Conservation (phyloP, 352 stramenopile species). For the Globisporangium splendens region DNA sequence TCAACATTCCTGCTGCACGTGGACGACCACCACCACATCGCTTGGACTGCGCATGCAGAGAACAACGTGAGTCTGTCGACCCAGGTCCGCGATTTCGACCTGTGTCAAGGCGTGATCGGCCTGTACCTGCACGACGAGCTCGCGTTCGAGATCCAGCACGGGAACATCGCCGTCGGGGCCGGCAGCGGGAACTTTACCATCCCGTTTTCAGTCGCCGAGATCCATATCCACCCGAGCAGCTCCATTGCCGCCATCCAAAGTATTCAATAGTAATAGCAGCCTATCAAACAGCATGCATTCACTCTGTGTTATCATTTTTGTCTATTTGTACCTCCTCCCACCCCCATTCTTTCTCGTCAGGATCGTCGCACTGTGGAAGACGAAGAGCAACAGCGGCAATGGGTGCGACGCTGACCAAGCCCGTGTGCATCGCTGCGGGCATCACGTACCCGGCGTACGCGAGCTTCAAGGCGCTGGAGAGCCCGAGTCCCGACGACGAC, state of each 20-base stretch:
- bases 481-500: conserved; percentile 40
- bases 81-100: conserved; percentile 53
- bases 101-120: conserved; percentile 58
- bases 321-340: too few species aligned
- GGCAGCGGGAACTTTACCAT: conserved; percentile 69
- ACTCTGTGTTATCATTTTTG: too few species aligned
- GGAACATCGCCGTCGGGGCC: conserved; percentile 48
- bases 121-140: conserved; percentile 66
- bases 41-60: conserved; percentile 58
- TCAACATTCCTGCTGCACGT: conserved; percentile 45
- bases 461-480: conserved; percentile 77
- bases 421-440: conserved; percentile 45
- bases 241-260: neutral
- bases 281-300: conserved; percentile 1
- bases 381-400: conserved; percentile 19
- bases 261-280: neutral
- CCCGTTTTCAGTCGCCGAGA: conserved; percentile 61
- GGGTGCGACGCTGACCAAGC: conserved; percentile 50
- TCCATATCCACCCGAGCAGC: conserved; percentile 51
- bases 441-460: conserved; percentile 66
- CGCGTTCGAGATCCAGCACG: conserved; percentile 62
- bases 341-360: neutral
- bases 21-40: conserved; percentile 42
- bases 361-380: neutral
- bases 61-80: conserved; percentile 60